Percentiles rank a stretch among this genome's conserved stretches.
These are phyloP conservation scores for Cystobasidium ongulense DNA, from an alignment of 768 basidiomycete genomes.

Conservation along the genomic window DNA sequence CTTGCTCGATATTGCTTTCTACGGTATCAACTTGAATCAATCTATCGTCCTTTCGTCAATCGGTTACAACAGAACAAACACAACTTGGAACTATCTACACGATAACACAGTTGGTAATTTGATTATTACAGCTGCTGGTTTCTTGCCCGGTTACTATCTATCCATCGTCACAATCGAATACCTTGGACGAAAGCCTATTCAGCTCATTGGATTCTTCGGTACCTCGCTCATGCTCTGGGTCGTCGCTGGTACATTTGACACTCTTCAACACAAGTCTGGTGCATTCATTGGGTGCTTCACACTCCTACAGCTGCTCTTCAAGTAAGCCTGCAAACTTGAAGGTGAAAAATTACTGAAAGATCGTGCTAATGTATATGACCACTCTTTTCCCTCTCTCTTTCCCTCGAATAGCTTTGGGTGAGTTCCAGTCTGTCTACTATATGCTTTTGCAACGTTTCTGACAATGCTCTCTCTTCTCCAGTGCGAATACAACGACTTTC, in stretches of 20 bases:
- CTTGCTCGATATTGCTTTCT: conserved; percentile 48
- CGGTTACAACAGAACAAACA: conserved; percentile 48
- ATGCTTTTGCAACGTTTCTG: no score
- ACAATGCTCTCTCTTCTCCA: no score
- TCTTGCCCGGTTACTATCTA: conserved; percentile 67
- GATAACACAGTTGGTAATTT: conserved; percentile 17
- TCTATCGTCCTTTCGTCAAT: conserved; percentile 69
- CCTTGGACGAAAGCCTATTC: conserved; percentile 66
- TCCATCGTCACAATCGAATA: conserved; percentile 60
- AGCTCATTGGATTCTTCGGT: conserved; percentile 64
- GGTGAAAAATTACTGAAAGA: neutral
- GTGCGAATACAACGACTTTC: conserved; percentile 56
- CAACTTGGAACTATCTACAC: conserved; percentile 11
- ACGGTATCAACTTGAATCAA: conserved; percentile 57
- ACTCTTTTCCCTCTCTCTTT: no score
- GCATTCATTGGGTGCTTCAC: conserved; percentile 67
- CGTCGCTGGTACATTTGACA: conserved; percentile 59
- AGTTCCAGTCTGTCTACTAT: no score
- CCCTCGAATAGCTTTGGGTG: no score
- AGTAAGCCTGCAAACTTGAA: neutral
- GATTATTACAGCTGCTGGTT: conserved; percentile 60
- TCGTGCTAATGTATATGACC: no score
- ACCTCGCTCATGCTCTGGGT: conserved; percentile 51
- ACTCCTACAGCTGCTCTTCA: conserved; percentile 53
- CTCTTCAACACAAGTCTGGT: conserved; percentile 49